Evolutionary conservation across 2,329 filamentous ascomycete species (phyloP), one percentile per base, ranked within the genome.

Genomic region (Talaromyces verruculosus): DNA sequence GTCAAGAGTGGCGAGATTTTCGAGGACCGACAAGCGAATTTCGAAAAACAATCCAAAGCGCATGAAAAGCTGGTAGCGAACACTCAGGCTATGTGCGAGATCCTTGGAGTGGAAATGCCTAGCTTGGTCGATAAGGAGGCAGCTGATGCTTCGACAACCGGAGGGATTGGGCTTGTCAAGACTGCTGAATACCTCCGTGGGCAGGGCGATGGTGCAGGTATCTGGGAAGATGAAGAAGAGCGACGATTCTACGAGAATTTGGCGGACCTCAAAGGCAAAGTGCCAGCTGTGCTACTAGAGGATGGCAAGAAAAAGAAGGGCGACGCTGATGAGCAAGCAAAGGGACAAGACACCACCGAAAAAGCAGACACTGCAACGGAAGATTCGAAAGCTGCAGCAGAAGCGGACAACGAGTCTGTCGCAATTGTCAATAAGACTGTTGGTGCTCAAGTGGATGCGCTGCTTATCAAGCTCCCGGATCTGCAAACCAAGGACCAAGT

Each of bases 181-280:
- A 91, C 93, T 11, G 92, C 92, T 0, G 94, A 98, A 71, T 98
- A 97, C 73, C 83, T 98, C 45, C 90, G 92, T 43, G 93, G 93
- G 13, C 91, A 96, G 76, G 90, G 89, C 25, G 94, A 98, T 67
- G 93, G 93, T 22, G 87, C 93, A 28, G 95, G 95, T 0, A 98
- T 99, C 68, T 99, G 95, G 95, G 93, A 97, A 80, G 95, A 99
- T 72, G 95, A 99, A 74, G 95, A 99, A 64, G 94, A 99, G 79
- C 89, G 95, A 67, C 91, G 95, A 67, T 99, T 99, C 77, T 99
- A 99, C 79, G 95, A 99, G 81, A 98, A 97, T 69, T 79, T 99
- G 11, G 91, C 96, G 13, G 95, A 99, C 75, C 82, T 99, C 17
- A 97, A 96, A 75, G 95, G 96, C 71, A 96, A 97, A 72, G 95